Base-by-base conservation (phyloP, 169 alveolate species). In the Neospora caninum region DNA sequence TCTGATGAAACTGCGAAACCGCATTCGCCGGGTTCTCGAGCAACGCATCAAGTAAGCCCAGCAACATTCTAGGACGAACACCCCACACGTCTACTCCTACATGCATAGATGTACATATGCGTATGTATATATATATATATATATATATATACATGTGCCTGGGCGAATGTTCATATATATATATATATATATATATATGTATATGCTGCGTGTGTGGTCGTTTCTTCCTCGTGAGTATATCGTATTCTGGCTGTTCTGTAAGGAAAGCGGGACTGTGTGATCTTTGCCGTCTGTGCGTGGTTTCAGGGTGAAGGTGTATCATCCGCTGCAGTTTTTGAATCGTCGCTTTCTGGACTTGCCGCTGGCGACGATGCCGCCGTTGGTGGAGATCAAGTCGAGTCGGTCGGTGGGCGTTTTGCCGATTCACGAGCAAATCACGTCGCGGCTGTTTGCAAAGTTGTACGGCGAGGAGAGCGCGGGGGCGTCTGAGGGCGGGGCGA, bases 291-390 rank as follows among this genome's bases (percentile, higher is more conserved):
- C n/a, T 78, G 27, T 43, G 86, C 22, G 13, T 16, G 20, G 13
- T 13, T 42, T n/a, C 78, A 91, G 94, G 58, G 89, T 91, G 80
- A 91, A 91, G 80, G 94, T 91, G 80, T 91, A 91, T 34, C 94
- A 91, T 53, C 94, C 94, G n/a, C 36, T 91, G 89, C 94, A 91
- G 89, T 91, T 91, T 36, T 20, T 69, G 82, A 69, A 91, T 36
- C 94, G 94, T 25, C 94, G 89, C 42, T 91, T 91, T 73, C 42
- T 91, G 64, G 94, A 91, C 0, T 38, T 91, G 70, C 94, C 94
- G 80, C 45, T 69, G n/a, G 45, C 83, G 0, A 31, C 88, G 58
- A 9, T 91, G 36, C 88, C 89, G 70, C 94, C 94, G 41, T 34
- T 91, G 64, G 20, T 91, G 88, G 94, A 91, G 64, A 6, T 91